phyloP scores from a whole-genome alignment of 1,139 yeast species.

The Pichia sp. region DNA sequence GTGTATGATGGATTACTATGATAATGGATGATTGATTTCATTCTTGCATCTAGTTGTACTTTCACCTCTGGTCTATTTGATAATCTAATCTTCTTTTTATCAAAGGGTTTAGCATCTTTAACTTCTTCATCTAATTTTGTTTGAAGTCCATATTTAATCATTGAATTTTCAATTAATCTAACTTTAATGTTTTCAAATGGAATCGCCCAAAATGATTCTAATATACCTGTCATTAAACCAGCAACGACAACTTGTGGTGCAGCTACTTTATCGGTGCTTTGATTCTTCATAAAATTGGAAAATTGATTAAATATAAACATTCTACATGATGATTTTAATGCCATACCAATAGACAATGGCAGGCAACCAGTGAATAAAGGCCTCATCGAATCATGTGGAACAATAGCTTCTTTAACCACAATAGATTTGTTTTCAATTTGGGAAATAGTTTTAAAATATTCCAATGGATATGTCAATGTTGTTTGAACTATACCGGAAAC shows the following conservation, averaged over 20 bases:
- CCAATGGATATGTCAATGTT: conserved; percentile 74
- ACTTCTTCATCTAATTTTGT: conserved; percentile 15
- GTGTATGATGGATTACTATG: conserved; percentile 51
- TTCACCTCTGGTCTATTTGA: conserved; percentile 5
- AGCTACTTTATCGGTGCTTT: conserved; percentile 48
- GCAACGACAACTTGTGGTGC: conserved; percentile 77
- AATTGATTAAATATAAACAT: conserved; percentile 72
- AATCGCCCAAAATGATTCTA: conserved; percentile 76
- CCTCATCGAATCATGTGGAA: conserved; percentile 34
- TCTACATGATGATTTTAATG: conserved; percentile 65
- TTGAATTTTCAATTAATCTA: conserved; percentile 69
- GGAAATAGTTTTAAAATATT: conserved; percentile 58
- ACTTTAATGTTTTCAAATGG: conserved; percentile 90
- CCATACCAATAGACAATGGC: conserved; percentile 71
- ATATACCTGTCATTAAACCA: conserved; percentile 76
- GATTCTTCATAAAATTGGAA: conserved; percentile 60
- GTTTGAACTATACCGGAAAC: conserved; percentile 56
- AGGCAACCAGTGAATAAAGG: conserved; percentile 65
- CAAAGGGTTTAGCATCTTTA: not conserved
- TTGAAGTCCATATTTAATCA: conserved; percentile 25
- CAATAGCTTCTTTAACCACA: conserved; percentile 32
- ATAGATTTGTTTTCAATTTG: conserved; percentile 44
- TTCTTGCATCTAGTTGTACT: conserved; percentile 3
- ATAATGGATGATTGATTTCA: conserved; percentile 32
- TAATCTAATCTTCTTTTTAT: conserved; percentile 5